Evolutionary conservation across 805 yeast species (phyloP).

Genomic region (Kodamaea fukazawae): DNA sequence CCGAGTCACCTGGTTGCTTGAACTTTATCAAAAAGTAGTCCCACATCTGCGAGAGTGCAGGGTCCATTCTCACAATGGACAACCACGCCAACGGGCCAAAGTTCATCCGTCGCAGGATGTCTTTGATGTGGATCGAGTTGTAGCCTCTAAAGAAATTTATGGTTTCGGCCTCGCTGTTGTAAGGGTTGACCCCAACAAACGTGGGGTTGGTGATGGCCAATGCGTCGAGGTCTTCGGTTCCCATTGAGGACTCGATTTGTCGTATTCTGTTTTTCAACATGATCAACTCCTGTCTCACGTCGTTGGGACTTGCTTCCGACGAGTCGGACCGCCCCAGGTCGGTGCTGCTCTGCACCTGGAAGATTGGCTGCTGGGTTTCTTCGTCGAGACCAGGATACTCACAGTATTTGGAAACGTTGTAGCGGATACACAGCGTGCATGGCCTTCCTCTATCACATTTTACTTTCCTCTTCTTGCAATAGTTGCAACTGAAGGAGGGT

Average conservation of each 20-base stretch:
- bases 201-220: constrained; percentile 1
- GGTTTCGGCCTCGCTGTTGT: constrained; percentile 24
- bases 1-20: constrained; percentile 1
- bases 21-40: constrained; percentile 1
- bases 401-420: constrained; percentile 22
- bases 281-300: constrained; percentile 3
- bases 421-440: constrained; percentile 30
- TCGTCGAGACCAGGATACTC: constrained; percentile 20
- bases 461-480: constrained; percentile 36
- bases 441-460: constrained; percentile 38
- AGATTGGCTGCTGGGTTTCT: not conserved
- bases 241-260: not conserved
- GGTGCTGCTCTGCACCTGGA: not conserved
- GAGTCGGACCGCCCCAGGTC: not conserved
- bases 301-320: not conserved
- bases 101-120: constrained; percentile 37
- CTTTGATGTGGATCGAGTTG: constrained; percentile 41
- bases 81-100: constrained; percentile 55
- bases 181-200: constrained; percentile 24
- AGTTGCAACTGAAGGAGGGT: constrained; percentile 32
- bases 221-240: not conserved
- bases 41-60: constrained; percentile 12
- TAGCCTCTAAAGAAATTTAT: constrained; percentile 44
- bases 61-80: constrained; percentile 48
- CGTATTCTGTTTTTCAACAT: constrained; percentile 3